Base-by-base conservation (phyloP, 1,284 basidiomycete species). In the Taiwanofungus camphoratus region DNA sequence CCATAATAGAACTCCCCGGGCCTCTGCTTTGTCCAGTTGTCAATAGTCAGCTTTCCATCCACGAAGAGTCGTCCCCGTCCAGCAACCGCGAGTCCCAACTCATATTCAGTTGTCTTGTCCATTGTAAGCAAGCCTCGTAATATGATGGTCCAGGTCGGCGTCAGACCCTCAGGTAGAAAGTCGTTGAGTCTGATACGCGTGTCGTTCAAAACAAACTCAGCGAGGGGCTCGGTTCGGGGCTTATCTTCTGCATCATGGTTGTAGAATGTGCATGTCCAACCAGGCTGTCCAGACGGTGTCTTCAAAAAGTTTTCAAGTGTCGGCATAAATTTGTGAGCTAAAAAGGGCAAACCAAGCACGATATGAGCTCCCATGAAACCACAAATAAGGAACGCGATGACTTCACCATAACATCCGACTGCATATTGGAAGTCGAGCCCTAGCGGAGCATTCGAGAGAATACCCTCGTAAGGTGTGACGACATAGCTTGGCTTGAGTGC, bases 21-120 rank as follows among this genome's bases (percentile, higher is more conserved):
- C 4, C 74, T 76, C 59, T 82, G 79, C 46, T 73, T 73, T 12
- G 77, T 79, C 74, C 79, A 82, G 54, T 86, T 85, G 58, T 87
- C 82, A 41, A 87, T 76, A 3, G 73, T 64, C 44, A 83, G 57
- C 53, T 77, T 58, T 12, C 70, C 77, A 49, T 87, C 61, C n/a
- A 87, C 61, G 63, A 69, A 87, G 3, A 87, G 64, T 59, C 80
- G 79, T 4, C 77, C 76, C 22, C 75, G 69, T 5, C 87, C 88
- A 35, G 83, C 76, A n/a, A 77, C 76, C 11, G 72, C 79, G 42
- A 91, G 56, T 1, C 87, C 86, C 45, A 90, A 82, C 52, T 87
- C 79, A 55, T 84, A 90, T 19, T 70, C 51, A 54, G 43, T 69
- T 62, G 55, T 82, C 75, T 41, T 69, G 58, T 22, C 64, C 59